These are phyloP conservation scores for Orbilia oligospora DNA, from an alignment of 2,329 filamentous ascomycete species.

Conservation along the genomic window DNA sequence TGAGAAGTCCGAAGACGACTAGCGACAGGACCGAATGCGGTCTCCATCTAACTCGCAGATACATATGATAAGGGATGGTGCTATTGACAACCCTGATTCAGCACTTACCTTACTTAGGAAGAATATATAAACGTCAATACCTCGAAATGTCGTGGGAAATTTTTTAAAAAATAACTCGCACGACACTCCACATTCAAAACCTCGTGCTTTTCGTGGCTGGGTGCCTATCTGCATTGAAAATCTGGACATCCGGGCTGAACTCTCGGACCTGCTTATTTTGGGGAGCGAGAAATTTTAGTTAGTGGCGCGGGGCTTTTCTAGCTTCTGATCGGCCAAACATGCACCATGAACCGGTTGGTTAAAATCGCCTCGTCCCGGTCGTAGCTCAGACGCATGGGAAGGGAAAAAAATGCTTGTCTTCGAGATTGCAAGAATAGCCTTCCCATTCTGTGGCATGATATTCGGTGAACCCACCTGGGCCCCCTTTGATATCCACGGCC, in stretches of 20 bases:
- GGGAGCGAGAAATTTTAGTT: background rate
- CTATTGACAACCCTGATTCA: background rate
- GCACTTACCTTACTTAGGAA: too few relatives aligned
- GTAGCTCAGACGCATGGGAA: slow-evolving; percentile 2
- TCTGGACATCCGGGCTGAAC: slow-evolving; percentile 6
- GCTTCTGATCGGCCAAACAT: slow-evolving; percentile 21
- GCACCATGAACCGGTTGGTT: slow-evolving; percentile 11
- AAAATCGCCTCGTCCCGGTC: slow-evolving; percentile 29
- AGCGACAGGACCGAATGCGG: too few relatives aligned
- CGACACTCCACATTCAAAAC: background rate
- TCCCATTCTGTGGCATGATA: slow-evolving; percentile 24
- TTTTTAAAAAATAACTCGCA: slow-evolving; percentile 27
- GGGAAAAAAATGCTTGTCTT: slow-evolving; percentile 21
- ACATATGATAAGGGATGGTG: background rate
- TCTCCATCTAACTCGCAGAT: background rate
- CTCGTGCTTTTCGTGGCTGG: slow-evolving; percentile 19
- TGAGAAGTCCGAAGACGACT: background rate
- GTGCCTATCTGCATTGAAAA: slow-evolving; percentile 16
- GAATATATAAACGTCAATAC: background rate
- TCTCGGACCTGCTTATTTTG: slow-evolving; percentile 17
- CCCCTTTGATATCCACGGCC: background rate
- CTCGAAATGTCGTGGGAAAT: slow-evolving; percentile 9
- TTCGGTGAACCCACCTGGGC: background rate
- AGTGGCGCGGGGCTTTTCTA: slow-evolving; percentile 7
- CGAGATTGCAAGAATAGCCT: slow-evolving; percentile 21